Evolutionary conservation across 345 rosid genomes (phyloP).

Genomic region (Anastatica hierochuntica): DNA sequence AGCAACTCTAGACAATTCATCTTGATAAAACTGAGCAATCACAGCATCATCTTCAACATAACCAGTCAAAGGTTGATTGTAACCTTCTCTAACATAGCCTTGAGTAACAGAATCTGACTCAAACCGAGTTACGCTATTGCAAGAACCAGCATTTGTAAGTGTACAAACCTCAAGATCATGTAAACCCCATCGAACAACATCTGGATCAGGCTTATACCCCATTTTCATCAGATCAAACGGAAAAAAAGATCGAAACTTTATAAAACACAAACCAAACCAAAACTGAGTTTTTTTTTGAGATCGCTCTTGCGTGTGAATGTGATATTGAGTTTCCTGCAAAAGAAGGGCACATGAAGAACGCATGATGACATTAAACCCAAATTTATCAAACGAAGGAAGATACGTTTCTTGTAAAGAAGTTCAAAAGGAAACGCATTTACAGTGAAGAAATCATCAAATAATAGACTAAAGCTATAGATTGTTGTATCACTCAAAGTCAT

Average conservation of each 20-base stretch:
- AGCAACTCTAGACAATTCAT: slow-evolving; percentile 59
- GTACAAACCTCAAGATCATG: slow-evolving; percentile 49
- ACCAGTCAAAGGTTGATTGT: slow-evolving; percentile 23
- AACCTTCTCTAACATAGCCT: slow-evolving; percentile 50
- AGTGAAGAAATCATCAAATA: background rate
- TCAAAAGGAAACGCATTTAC: too few species aligned
- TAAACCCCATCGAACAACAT: slow-evolving; percentile 77
- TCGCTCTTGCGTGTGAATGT: slow-evolving; percentile 10
- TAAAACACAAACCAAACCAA: background rate
- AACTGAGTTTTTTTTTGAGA: background rate
- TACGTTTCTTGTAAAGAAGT: too few species aligned
- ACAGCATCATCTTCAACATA: slow-evolving; percentile 63
- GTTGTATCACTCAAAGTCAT: too few species aligned
- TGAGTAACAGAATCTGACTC: slow-evolving; percentile 36
- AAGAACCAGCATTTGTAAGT: slow-evolving; percentile 44
- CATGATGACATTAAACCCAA: too few species aligned
- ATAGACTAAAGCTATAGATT: background rate
- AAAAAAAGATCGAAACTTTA: background rate
- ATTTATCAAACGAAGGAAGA: too few species aligned
- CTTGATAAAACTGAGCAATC: slow-evolving; percentile 67
- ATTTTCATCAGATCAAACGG: background rate
- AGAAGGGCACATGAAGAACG: too few species aligned
- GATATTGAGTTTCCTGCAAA: slow-evolving; percentile 12
- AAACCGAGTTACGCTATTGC: slow-evolving; percentile 37
- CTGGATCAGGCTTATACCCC: slow-evolving; percentile 50